A percentile compares a stretch with the other conserved stretches of the same genome.
phyloP scores from a whole-genome alignment of 2,329 filamentous ascomycete species.

The Hypoxylon sp. region DNA sequence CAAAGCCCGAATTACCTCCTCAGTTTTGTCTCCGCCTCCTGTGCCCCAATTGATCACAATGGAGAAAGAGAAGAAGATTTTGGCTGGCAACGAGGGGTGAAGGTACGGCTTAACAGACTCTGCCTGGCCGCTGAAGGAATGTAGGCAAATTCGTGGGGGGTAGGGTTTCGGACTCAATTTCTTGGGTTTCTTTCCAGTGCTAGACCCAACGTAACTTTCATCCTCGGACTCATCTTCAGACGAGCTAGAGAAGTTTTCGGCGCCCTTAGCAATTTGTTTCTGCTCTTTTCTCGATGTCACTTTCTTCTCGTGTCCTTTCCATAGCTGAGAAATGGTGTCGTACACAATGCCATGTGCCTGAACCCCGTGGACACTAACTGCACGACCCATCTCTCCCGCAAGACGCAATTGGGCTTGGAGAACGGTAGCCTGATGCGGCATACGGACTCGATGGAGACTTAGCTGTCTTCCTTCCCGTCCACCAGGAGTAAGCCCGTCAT shows the following conservation, averaged over 20 bases:
- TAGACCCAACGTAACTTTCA: constrained; percentile 36
- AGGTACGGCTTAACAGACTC: constrained; percentile 82
- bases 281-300: constrained; percentile 68
- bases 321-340: constrained; percentile 69
- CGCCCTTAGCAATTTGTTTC: constrained; percentile 57
- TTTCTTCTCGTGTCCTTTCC: constrained; percentile 74
- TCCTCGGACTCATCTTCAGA: constrained; percentile 51
- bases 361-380: constrained; percentile 77
- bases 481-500: constrained; percentile 68
- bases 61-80: constrained; percentile 90
- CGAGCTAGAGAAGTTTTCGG: constrained; percentile 56
- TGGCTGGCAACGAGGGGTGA: constrained; percentile 73
- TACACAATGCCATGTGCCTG: constrained; percentile 77
- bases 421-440: constrained; percentile 73
- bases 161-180: constrained; percentile 65
- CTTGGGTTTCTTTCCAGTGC: constrained; percentile 27
- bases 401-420: constrained; percentile 74
- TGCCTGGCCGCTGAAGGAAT: constrained; percentile 85
- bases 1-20: constrained; percentile 73
- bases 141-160: constrained; percentile 88
- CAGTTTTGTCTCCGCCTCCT: constrained; percentile 57
- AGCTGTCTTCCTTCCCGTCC: constrained; percentile 74
- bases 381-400: constrained; percentile 71
- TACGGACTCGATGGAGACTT: constrained; percentile 72
- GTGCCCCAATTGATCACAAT: constrained; percentile 78